Percentiles rank a stretch among this genome's conserved stretches.
Evolutionary conservation across 2,329 filamentous ascomycete genomes (phyloP).

Genomic region (Aschersonia sp.): DNA sequence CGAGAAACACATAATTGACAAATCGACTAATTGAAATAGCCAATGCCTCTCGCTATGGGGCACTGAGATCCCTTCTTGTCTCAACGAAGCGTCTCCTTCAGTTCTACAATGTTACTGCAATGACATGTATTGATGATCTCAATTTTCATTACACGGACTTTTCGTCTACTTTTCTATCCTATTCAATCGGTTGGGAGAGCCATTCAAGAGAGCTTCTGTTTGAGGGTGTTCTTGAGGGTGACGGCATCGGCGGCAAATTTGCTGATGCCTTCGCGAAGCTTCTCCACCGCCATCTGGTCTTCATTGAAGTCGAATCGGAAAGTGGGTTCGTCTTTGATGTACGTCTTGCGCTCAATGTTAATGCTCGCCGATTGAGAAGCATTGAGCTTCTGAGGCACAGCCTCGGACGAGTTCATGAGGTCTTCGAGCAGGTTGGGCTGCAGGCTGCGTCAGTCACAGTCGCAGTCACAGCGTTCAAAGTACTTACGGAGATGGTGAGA

Average conservation of each 20-base stretch:
- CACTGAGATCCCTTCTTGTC: too few species aligned
- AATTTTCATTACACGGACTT: too few species aligned
- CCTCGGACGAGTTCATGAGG: conserved; percentile 67
- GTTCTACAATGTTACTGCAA: too few species aligned
- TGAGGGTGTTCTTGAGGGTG: conserved; percentile 84
- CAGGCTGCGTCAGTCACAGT: conserved; percentile 2
- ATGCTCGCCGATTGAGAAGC: conserved; percentile 48
- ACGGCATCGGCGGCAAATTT: conserved; percentile 96
- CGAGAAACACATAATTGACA: too few species aligned
- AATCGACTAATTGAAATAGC: too few species aligned
- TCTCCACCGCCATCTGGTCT: conserved; percentile 98
- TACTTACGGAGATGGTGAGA: conserved; percentile 83
- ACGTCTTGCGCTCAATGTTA: conserved; percentile 75
- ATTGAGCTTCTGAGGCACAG: conserved; percentile 89
- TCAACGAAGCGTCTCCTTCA: too few species aligned
- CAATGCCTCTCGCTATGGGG: too few species aligned
- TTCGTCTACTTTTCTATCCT: too few species aligned
- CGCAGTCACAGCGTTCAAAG: not conserved
- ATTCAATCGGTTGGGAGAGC: too few species aligned
- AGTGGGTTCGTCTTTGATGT: conserved; percentile 73
- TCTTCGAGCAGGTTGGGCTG: conserved; percentile 89
- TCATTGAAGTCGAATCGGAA: conserved; percentile 99
- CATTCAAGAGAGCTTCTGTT: conserved; percentile 54
- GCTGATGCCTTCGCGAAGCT: conserved; percentile 97
- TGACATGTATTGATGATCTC: too few species aligned